Percentiles rank a stretch among this genome's conserved stretches.
These are phyloP conservation scores for Didymella arachidicola DNA, from an alignment of 2,329 filamentous ascomycete species.

Conservation along the genomic window DNA sequence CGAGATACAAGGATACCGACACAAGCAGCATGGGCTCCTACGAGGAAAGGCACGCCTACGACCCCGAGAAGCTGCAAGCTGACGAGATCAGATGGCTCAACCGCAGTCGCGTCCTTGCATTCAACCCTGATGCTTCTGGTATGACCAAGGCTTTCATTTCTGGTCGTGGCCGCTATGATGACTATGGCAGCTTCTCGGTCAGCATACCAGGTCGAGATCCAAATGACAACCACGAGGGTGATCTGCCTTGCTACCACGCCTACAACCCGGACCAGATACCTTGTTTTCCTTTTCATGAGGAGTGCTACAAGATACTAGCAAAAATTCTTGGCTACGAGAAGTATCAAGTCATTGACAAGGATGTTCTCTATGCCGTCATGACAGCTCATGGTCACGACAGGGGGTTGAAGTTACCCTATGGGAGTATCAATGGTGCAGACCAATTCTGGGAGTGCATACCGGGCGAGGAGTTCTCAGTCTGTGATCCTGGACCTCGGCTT, in stretches of 20 bases:
- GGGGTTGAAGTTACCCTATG: constrained; percentile 26
- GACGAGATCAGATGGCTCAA: constrained; percentile 28
- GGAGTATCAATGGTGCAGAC: constrained; percentile 5
- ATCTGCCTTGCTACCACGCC: not conserved
- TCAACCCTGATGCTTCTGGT: constrained; percentile 19
- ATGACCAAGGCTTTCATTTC: constrained; percentile 27
- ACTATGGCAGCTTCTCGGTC: constrained; percentile 19
- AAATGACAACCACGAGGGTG: constrained; percentile 12
- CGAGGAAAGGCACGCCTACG: constrained; percentile 23
- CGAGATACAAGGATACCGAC: not conserved
- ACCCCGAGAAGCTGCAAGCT: constrained; percentile 20
- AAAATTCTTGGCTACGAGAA: constrained; percentile 16
- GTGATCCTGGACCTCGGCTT: constrained; percentile 10
- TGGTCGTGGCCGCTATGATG: constrained; percentile 22
- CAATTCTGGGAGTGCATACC: constrained; percentile 25
- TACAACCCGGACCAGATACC: not conserved
- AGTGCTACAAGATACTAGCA: constrained; percentile 28
- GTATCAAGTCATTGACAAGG: constrained; percentile 20
- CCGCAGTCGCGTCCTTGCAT: constrained; percentile 22
- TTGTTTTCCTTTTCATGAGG: constrained; percentile 30
- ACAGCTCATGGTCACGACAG: constrained; percentile 4
- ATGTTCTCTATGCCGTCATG: constrained; percentile 25
- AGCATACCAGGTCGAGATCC: constrained; percentile 18
- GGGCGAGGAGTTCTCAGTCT: constrained; percentile 30
- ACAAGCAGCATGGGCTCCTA: not conserved